Base-by-base conservation (phyloP, 441 rosid species). In the Jatropha podagrica region DNA sequence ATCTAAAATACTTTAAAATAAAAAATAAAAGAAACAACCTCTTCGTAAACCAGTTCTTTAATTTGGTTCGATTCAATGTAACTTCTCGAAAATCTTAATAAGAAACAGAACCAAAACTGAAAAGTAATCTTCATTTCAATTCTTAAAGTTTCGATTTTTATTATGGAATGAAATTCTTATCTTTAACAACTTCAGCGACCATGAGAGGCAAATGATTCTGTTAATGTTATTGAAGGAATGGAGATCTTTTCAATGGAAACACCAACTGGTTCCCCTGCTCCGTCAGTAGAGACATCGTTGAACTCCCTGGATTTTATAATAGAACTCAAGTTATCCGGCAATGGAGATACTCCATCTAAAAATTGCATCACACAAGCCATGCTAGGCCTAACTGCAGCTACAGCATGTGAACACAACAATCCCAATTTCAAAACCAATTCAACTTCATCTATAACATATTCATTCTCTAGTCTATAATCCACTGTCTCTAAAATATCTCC, bases 391-490 rank as follows among this genome's bases (percentile, higher is more conserved):
- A 70, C 49, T 54, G 78, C 83, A 7, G 91, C 85, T 6, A 73
- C 72, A 0, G 72, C 44, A 26, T 84, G 84, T 51, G 87, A 78
- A 74, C 91, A 91, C 18, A 84, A 62, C 69, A 81, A 77, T 61
- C 90, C 92, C 3, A 91, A 71, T 69, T 85, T 87, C 81, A 89
- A 59, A 42, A 88, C 85, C 78, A 83, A 68, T 80, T 85, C 89
- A 67, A 85, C 81, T 76, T 91, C 90, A 51, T 85, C 81, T 63
- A 20, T 77, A 65, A 51, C 81, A 64, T 67, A 86, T 37, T 75
- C 69, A 32, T 68, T 84, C 54, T 72, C 83, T 55, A 89, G 77
- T 69, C 85, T 86, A 0, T 56, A 85, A 81, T 89, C 94, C 58
- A 75, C 70, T 10, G 81, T 82, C 66, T 76, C 78, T 13, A 84